Conservation (phyloP, 495 filamentous ascomycete species). For the Penicillium lividum region DNA sequence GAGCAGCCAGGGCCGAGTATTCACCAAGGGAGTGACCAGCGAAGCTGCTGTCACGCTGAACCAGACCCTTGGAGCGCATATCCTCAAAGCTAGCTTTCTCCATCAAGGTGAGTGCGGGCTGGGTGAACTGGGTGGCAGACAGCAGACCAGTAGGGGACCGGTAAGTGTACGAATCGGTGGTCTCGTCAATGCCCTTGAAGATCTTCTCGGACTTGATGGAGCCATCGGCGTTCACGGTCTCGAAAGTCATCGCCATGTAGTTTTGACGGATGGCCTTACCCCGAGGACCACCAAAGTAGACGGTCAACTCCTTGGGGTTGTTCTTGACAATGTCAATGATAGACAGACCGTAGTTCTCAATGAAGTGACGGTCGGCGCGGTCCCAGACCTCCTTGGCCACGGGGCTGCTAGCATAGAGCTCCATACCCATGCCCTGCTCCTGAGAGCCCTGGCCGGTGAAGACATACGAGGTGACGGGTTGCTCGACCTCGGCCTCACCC, state of each 20-base stretch:
- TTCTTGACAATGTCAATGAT: slow-evolving; percentile 99
- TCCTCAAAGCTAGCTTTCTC: slow-evolving; percentile 99
- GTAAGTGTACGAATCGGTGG: slow-evolving; percentile 93
- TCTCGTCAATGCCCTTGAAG: slow-evolving; percentile 94
- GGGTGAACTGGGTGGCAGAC: slow-evolving; percentile 97
- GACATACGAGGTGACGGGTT: slow-evolving; percentile 95
- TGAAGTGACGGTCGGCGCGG: slow-evolving; percentile 93
- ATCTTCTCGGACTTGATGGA: slow-evolving; percentile 97
- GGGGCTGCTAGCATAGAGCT: slow-evolving; percentile 86
- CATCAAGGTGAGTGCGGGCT: slow-evolving; percentile 96
- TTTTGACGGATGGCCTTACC: slow-evolving; percentile 97
- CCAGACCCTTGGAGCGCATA: slow-evolving; percentile 94
- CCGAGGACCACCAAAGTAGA: slow-evolving; percentile 95
- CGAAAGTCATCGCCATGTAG: slow-evolving; percentile 99
- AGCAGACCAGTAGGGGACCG: slow-evolving; percentile 92
- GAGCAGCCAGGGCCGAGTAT: slow-evolving; percentile 93
- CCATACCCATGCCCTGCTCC: slow-evolving; percentile 99
- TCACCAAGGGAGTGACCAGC: slow-evolving; percentile 97
- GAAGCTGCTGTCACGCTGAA: slow-evolving; percentile 94
- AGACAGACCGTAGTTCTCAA: slow-evolving; percentile 97
- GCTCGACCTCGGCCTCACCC: slow-evolving; percentile 96
- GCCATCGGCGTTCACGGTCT: slow-evolving; percentile 88
- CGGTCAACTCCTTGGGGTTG: slow-evolving; percentile 98
- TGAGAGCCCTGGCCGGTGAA: slow-evolving; percentile 98
- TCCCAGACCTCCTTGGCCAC: slow-evolving; percentile 99